phyloP scores from a whole-genome alignment of 1,284 basidiomycete species.

The Mycosarcoma mackinlayi region DNA sequence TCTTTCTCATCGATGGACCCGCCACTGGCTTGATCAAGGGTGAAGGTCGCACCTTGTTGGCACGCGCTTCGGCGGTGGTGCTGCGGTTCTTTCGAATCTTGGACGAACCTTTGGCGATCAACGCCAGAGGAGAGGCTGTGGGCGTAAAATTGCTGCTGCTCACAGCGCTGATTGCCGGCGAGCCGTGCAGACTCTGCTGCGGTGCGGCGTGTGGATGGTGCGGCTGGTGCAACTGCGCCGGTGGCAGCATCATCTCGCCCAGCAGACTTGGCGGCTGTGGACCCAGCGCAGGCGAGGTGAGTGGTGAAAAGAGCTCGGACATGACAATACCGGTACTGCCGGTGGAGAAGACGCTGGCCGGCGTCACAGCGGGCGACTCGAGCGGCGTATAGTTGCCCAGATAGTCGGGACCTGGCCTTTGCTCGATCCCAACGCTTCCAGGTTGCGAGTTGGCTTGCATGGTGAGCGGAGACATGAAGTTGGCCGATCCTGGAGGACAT shows the following conservation, averaged over 20 bases:
- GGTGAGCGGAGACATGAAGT: slow-evolving; percentile 58
- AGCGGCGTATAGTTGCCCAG: slow-evolving; percentile 53
- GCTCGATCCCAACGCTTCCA: slow-evolving; percentile 32
- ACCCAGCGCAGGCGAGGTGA: slow-evolving; percentile 74
- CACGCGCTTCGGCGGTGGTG: slow-evolving; percentile 57
- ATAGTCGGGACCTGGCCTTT: slow-evolving; percentile 32
- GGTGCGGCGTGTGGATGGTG: slow-evolving; percentile 55
- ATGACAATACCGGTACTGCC: slow-evolving; percentile 65
- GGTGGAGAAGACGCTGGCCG: slow-evolving; percentile 67
- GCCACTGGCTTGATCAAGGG: slow-evolving; percentile 64
- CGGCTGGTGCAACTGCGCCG: slow-evolving; percentile 54
- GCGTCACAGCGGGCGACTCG: slow-evolving; percentile 62
- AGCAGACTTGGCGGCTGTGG: slow-evolving; percentile 68
- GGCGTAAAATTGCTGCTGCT: slow-evolving; percentile 46
- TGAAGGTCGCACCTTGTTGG: slow-evolving; percentile 62
- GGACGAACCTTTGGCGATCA: slow-evolving; percentile 49
- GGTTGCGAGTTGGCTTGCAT: slow-evolving; percentile 54
- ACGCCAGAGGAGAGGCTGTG: slow-evolving; percentile 52
- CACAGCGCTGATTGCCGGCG: slow-evolving; percentile 35
- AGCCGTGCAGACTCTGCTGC: slow-evolving; percentile 26
- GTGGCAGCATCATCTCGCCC: slow-evolving; percentile 52
- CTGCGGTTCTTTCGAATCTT: slow-evolving; percentile 57
- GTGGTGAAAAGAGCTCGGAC: slow-evolving; percentile 73
- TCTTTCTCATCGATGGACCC: slow-evolving; percentile 40
- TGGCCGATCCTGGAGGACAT: slow-evolving; percentile 32